These are phyloP conservation scores for Gnetum montanum DNA, from an alignment of 75 land plant species.

Conservation along the genomic window DNA sequence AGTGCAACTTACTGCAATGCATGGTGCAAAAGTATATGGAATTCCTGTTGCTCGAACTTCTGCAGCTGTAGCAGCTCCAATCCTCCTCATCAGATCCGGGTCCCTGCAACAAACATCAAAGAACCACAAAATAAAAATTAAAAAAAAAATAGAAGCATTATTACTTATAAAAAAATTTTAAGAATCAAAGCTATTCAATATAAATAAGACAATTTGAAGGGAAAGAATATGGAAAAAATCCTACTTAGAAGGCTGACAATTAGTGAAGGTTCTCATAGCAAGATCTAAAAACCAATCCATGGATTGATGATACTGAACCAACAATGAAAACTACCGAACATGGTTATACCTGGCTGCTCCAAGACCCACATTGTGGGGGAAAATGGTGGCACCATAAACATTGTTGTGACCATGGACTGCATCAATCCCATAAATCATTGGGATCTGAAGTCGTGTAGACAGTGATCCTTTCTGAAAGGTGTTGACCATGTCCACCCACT, in stretches of 20 bases:
- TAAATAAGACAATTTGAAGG: no score
- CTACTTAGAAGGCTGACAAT: background rate
- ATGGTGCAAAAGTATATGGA: constrained; percentile 63
- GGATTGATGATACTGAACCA: no score
- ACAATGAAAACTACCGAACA: no score
- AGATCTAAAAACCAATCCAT: no score
- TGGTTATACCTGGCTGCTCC: constrained; percentile 35
- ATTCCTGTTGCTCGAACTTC: constrained; percentile 65
- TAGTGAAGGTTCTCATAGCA: no score
- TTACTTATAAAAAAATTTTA: background rate
- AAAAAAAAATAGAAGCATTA: constrained; percentile 19
- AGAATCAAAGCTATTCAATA: background rate
- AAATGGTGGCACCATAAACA: constrained; percentile 49
- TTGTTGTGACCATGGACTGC: constrained; percentile 52
- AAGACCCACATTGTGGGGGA: constrained; percentile 57
- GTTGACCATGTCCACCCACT: constrained; percentile 61
- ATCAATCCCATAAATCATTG: constrained; percentile 61
- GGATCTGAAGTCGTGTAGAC: constrained; percentile 51
- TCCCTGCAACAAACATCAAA: constrained; percentile 2
- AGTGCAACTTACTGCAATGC: constrained; percentile 45
- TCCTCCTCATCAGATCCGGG: constrained; percentile 7
- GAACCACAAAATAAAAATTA: background rate
- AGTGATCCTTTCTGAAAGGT: constrained; percentile 48
- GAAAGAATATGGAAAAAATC: background rate
- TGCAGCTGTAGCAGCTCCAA: constrained; percentile 69